A percentile compares a stretch with the other conserved stretches of the same genome.
Conservation (phyloP, 1,139 yeast species). For the Hyphopichia buzzinii region DNA sequence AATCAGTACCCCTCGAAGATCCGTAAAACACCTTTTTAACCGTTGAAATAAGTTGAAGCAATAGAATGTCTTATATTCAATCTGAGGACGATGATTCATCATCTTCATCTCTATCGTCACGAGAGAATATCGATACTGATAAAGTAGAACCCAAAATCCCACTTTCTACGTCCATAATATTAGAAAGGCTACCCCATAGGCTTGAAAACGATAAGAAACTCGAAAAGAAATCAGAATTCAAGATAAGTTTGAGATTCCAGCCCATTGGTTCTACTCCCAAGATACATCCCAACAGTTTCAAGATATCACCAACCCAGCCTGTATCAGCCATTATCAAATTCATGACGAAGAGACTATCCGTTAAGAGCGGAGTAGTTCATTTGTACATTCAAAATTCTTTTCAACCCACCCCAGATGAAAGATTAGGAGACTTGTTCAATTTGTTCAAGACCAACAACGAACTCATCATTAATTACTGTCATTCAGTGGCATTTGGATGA, state of each 20-base stretch:
- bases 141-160: slow-evolving; percentile 17
- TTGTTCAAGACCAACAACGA: slow-evolving; percentile 49
- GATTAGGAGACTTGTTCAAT: slow-evolving; percentile 44
- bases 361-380: slow-evolving; percentile 22
- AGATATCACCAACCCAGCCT: slow-evolving; percentile 45
- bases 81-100: slow-evolving; percentile 5
- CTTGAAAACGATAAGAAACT: slow-evolving; percentile 10
- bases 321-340: slow-evolving; percentile 47
- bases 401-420: slow-evolving; percentile 60
- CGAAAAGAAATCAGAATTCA: slow-evolving; percentile 9
- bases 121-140: slow-evolving; percentile 5
- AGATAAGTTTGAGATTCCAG: slow-evolving; percentile 49
- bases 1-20: too few species aligned
- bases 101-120: slow-evolving; percentile 2
- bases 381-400: slow-evolving; percentile 59
- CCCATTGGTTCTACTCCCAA: slow-evolving; percentile 59
- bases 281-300: slow-evolving; percentile 48
- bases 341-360: slow-evolving; percentile 38
- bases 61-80: slow-evolving; percentile 5
- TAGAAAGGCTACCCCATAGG: slow-evolving; percentile 17
- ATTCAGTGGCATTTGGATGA: slow-evolving; percentile 57
- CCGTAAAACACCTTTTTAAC: too few species aligned
- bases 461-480: slow-evolving; percentile 53
- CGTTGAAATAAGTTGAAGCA: too few species aligned
- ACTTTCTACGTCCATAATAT: slow-evolving; percentile 22